Conservation (phyloP, 345 rosid genomes). For the Euphorbia pulcherrima region DNA sequence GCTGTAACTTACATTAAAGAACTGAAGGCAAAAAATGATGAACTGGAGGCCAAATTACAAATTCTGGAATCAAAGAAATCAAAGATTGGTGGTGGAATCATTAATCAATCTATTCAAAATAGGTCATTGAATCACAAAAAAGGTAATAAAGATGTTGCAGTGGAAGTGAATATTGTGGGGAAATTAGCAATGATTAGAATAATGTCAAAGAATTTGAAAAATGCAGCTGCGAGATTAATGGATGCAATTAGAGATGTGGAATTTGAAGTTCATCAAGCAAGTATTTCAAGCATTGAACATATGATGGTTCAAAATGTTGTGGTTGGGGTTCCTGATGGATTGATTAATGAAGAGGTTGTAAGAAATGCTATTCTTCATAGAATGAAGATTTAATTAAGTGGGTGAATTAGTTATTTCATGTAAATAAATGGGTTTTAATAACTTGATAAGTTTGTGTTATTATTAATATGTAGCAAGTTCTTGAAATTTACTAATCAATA, state of each 20-base stretch:
- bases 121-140: too few species aligned
- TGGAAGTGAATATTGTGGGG: conserved; percentile 54
- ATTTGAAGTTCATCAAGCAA: conserved; percentile 44
- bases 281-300: conserved; percentile 39
- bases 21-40: conserved; percentile 45
- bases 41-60: conserved; percentile 38
- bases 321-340: conserved; percentile 34
- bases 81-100: not conserved
- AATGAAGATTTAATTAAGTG: not conserved
- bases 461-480: too few species aligned
- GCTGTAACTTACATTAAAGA: conserved; percentile 70
- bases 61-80: conserved; percentile 1
- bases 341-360: conserved; percentile 26
- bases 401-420: too few species aligned
- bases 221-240: conserved; percentile 50
- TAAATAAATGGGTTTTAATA: too few species aligned
- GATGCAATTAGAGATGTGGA: conserved; percentile 40
- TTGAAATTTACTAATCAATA: too few species aligned
- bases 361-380: conserved; percentile 31
- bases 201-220: conserved; percentile 35
- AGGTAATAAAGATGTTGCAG: conserved; percentile 16
- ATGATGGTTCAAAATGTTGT: conserved; percentile 47
- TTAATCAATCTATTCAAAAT: too few species aligned
- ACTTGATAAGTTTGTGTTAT: too few species aligned
- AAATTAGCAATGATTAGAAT: conserved; percentile 45